Conservation (phyloP, 75 land plant species). For the Selaginella moellendorffii region DNA sequence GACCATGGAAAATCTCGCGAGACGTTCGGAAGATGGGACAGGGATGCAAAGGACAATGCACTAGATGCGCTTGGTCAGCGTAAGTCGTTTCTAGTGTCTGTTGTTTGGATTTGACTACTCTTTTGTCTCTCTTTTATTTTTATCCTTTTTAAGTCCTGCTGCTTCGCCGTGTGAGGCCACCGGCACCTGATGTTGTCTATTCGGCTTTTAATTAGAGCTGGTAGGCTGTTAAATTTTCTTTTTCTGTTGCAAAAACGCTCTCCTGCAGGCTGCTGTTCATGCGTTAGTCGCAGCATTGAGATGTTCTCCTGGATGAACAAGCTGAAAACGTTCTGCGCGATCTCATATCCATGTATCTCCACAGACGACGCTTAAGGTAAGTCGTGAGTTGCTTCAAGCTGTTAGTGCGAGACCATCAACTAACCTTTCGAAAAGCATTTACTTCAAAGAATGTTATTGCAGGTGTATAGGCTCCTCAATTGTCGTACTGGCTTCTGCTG, state of each 20-base stretch:
- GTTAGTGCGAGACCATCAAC: too few relatives aligned
- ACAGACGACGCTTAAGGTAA: conserved; percentile 47
- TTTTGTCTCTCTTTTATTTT: too few relatives aligned
- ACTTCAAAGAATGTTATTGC: too few relatives aligned
- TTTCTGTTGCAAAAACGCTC: background rate
- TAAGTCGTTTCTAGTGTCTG: background rate
- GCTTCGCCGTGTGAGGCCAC: background rate
- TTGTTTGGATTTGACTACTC: too few relatives aligned
- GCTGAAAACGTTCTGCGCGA: conserved; percentile 47
- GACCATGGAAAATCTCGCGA: background rate
- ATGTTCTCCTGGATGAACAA: conserved; percentile 21
- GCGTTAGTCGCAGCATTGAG: conserved; percentile 45
- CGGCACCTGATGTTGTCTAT: background rate
- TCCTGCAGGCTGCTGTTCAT: conserved; percentile 53
- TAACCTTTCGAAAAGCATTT: too few relatives aligned
- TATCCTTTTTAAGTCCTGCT: too few relatives aligned
- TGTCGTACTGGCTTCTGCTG: conserved; percentile 32
- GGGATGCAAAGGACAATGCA: background rate
- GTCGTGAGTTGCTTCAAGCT: conserved; percentile 44
- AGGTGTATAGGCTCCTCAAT: conserved; percentile 56
- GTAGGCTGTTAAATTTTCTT: background rate
- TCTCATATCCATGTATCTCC: conserved; percentile 40
- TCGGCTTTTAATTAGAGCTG: background rate
- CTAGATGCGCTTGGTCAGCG: background rate
- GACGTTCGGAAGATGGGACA: background rate